Conservation (phyloP, 306 rosid genomes). For the Carpinus fangiana region DNA sequence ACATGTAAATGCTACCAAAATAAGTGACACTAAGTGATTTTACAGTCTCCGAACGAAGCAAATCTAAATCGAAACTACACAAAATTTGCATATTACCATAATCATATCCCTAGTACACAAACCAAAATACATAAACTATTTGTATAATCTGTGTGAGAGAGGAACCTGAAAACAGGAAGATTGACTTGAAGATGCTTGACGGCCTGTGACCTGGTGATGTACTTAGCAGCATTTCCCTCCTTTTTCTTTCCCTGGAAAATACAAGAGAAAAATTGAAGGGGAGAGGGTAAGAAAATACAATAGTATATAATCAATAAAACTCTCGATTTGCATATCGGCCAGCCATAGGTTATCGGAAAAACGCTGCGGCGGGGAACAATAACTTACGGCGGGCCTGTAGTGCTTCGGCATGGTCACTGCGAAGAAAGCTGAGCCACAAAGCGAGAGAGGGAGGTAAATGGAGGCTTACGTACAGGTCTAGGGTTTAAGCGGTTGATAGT, state of each 20-base stretch:
- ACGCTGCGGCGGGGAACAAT: background rate
- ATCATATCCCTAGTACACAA: background rate
- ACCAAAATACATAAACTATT: background rate
- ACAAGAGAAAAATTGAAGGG: background rate
- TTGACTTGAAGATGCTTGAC: constrained; percentile 81
- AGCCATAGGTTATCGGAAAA: background rate
- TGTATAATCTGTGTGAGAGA: background rate
- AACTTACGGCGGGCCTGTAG: constrained; percentile 78
- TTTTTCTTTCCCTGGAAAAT: constrained; percentile 80
- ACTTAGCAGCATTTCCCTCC: constrained; percentile 94
- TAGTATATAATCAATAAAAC: background rate
- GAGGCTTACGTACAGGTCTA: background rate
- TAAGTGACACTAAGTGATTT: background rate
- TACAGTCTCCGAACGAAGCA: background rate
- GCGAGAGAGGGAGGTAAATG: background rate
- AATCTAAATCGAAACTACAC: background rate
- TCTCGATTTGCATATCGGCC: background rate
- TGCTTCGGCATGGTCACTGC: constrained; percentile 43
- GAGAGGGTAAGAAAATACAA: background rate
- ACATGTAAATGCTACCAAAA: background rate
- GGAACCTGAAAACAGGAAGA: constrained; percentile 79
- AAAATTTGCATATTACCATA: background rate
- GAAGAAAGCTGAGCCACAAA: background rate
- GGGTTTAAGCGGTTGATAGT: constrained; percentile 19
- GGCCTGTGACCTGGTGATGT: constrained; percentile 80